Base-by-base conservation (phyloP, 2,329 filamentous ascomycete species). In the Pestalotiopsis sp. region DNA sequence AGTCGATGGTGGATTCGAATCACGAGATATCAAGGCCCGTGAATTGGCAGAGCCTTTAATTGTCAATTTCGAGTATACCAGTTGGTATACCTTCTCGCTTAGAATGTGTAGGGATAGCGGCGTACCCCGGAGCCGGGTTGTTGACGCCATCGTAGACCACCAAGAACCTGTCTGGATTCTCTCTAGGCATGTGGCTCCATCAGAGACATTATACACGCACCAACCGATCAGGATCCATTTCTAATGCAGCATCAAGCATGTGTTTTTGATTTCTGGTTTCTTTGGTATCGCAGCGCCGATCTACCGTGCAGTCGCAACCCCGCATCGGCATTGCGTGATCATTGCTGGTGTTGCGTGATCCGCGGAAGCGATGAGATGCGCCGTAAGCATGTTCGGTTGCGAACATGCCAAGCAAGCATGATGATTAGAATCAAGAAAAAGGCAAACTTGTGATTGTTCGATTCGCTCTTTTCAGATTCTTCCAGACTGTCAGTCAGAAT, bases 291-390 rank as follows among this genome's bases (percentile, higher is more conserved):
- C 13, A 56, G 17, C 44, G 40, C 48, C 39, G 48, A 55, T 55
- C 62, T 56, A 38, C 24, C 30, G 62, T 35, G n/a, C 40, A 30
- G 17, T 52, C 48, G 62, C 48, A 57, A 65, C 62, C 62, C 62
- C 62, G 62, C 62, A 65, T 38, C 62, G 62, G 62, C 62, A 65
- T 65, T 55, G 62, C 62, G 62, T 65, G 62, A 56, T 56, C 62
- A 38, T 39, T 65, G 62, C 60, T 63, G n/a, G 38, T 44, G 60
- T 63, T 63, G 60, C 60, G 60, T 63, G 60, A 57, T 55, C 40
- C 48, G 62, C 17, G 40, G 30, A 6, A 9, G 30, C 40, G 13
- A 56, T 30, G 44, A 22, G 17, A 30, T 5, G 44, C 62, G 62
- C 40, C 38, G 38, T 63, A 11, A 11, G 39, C 61, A 14, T n/a